Percentiles rank a stretch among this genome's conserved stretches.
Conservation (phyloP, 805 yeast genomes). For the Zygosaccharomyces bisporus region DNA sequence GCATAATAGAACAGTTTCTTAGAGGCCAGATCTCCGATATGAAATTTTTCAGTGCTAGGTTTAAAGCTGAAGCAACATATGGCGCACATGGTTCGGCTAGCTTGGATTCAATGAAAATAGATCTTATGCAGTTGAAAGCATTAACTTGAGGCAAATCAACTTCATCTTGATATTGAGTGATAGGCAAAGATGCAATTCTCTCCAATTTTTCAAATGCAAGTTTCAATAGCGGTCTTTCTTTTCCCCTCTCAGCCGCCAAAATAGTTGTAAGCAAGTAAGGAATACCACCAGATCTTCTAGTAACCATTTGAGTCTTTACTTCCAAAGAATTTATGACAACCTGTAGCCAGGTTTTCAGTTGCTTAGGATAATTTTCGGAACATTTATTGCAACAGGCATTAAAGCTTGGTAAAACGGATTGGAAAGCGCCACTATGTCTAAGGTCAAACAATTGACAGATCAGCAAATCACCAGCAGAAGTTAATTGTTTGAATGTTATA, state of each 20-base stretch:
- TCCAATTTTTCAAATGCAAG: slow-evolving; percentile 51
- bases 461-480: slow-evolving; percentile 48
- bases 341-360: slow-evolving; percentile 57
- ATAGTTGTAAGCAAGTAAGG: slow-evolving; percentile 77
- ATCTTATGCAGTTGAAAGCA: slow-evolving; percentile 81
- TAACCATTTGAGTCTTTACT: slow-evolving; percentile 61
- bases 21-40: slow-evolving; percentile 75
- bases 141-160: slow-evolving; percentile 88
- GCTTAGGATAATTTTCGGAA: slow-evolving; percentile 34
- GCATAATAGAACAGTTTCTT: slow-evolving; percentile 89
- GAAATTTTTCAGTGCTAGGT: slow-evolving; percentile 59
- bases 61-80: slow-evolving; percentile 55
- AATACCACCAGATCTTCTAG: slow-evolving; percentile 89
- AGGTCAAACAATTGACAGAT: slow-evolving; percentile 66
- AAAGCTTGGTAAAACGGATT: slow-evolving; percentile 81
- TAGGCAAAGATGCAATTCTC: slow-evolving; percentile 51
- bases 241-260: slow-evolving; percentile 47
- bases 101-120: slow-evolving; percentile 66
- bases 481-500: slow-evolving; percentile 24
- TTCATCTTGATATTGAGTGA: slow-evolving; percentile 46
- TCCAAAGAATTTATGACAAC: slow-evolving; percentile 51
- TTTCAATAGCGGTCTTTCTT: slow-evolving; percentile 41
- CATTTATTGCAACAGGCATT: slow-evolving; percentile 62
- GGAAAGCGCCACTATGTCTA: slow-evolving; percentile 88
- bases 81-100: slow-evolving; percentile 51